phyloP scores from a whole-genome alignment of 2,329 filamentous ascomycete genomes.

The Celoporthe dispersa region DNA sequence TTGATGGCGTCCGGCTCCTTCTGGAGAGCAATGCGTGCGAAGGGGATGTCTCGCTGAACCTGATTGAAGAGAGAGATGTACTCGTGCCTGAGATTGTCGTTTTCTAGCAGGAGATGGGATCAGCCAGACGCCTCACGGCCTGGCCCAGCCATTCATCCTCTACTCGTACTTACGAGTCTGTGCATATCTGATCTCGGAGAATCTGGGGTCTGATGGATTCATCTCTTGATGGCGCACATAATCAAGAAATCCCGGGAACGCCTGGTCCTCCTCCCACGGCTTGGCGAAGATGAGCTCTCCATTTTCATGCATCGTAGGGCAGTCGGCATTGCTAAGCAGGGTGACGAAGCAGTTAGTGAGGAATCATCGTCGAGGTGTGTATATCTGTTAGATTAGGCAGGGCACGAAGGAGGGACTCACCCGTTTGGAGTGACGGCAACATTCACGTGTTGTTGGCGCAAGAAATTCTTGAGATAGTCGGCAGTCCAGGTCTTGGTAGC shows the following conservation, averaged over 20 bases:
- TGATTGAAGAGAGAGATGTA: constrained; percentile 67
- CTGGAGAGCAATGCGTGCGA: constrained; percentile 72
- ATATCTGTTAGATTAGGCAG: background rate
- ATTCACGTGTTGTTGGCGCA: constrained; percentile 66
- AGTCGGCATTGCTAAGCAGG: constrained; percentile 52
- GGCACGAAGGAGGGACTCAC: constrained; percentile 44
- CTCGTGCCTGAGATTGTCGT: constrained; percentile 79
- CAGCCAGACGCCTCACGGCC: background rate
- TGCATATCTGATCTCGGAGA: constrained; percentile 67
- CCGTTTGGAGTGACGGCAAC: constrained; percentile 78
- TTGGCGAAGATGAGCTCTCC: constrained; percentile 65
- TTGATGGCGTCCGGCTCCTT: constrained; percentile 75
- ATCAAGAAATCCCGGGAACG: constrained; percentile 65
- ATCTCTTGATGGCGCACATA: constrained; percentile 64
- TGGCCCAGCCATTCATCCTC: background rate
- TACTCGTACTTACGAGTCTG: constrained; percentile 66
- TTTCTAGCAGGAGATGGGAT: constrained; percentile 56
- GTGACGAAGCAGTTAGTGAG: constrained; percentile 1
- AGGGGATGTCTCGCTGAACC: constrained; percentile 68
- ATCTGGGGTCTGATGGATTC: constrained; percentile 35
- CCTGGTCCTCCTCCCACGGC: constrained; percentile 68
- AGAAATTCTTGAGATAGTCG: constrained; percentile 57
- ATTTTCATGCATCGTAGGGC: constrained; percentile 48
- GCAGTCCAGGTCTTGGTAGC: constrained; percentile 67
- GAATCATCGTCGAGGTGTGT: background rate